These are phyloP conservation scores for Aspergillus persii DNA, from an alignment of 2,329 filamentous ascomycete genomes.

Conservation along the genomic window DNA sequence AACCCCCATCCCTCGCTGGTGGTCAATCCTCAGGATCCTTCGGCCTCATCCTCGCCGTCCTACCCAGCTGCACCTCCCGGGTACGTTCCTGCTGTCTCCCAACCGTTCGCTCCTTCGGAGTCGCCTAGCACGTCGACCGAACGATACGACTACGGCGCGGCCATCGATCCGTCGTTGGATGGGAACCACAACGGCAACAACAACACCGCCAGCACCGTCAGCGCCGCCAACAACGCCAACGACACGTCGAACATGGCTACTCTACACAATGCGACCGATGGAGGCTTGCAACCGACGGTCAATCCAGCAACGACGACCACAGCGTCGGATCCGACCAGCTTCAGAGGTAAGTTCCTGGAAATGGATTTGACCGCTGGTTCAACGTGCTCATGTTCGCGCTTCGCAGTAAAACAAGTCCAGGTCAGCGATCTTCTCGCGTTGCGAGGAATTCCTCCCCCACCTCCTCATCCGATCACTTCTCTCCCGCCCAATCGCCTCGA, in stretches of 20 bases:
- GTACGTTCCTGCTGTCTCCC: slow-evolving; percentile 39
- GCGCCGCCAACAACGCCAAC: not conserved
- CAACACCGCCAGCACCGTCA: not conserved
- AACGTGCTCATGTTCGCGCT: slow-evolving; percentile 41
- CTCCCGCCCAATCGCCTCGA: slow-evolving; percentile 52
- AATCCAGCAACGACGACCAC: slow-evolving; percentile 24
- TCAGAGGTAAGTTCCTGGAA: slow-evolving; percentile 46
- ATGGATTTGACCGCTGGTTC: not conserved
- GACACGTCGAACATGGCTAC: slow-evolving; percentile 29
- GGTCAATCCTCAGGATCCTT: slow-evolving; percentile 40
- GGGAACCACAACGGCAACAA: slow-evolving; percentile 25
- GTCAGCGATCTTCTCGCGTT: slow-evolving; percentile 71
- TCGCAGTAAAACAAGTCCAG: slow-evolving; percentile 63
- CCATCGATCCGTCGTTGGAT: slow-evolving; percentile 67
- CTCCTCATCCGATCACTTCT: slow-evolving; percentile 52
- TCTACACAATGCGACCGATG: slow-evolving; percentile 33
- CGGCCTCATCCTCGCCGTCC: slow-evolving; percentile 20
- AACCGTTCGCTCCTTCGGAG: slow-evolving; percentile 41
- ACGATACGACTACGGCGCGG: slow-evolving; percentile 57
- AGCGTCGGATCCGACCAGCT: slow-evolving; percentile 43
- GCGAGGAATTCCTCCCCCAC: slow-evolving; percentile 58
- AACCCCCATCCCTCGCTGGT: slow-evolving; percentile 44
- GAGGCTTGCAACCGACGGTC: slow-evolving; percentile 25
- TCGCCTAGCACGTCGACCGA: slow-evolving; percentile 42
- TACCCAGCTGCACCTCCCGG: slow-evolving; percentile 41